Base-by-base conservation (phyloP, 2,329 filamentous ascomycete species). In the Penicillium oxalicum region DNA sequence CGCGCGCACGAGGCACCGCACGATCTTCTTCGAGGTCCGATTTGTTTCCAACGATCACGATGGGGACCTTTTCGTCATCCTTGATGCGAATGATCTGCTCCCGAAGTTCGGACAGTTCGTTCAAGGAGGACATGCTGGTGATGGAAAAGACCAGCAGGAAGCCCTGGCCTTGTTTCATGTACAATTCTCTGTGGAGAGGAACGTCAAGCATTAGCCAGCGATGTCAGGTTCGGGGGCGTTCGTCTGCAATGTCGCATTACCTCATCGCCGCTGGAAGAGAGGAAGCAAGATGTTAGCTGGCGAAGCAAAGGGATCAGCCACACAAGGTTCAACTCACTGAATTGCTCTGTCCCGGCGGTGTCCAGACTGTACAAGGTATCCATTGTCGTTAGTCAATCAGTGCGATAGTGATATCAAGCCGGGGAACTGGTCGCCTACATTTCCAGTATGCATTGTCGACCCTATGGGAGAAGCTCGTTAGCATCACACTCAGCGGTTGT, bases 71-170 rank as follows among this genome's bases (percentile, higher is more conserved):
- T 47, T 89, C 86, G 69, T 91, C 87, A 67, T 91, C 87, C 72
- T 95, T 95, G 71, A 94, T 91, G 51, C 88, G 87, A 52, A 90
- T 85, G 55, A 95, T 94, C 70, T 95, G 88, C 63, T 95, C 88
- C 44, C 88, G 85, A 37, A 95, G 77, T 59, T 87, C 85, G 58
- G 82, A 79, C 28, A 95, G 79, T 69, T 95, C 89, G 59, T 83
- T 80, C 36, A 95, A 77, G n/a, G 88, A 94, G 32, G 87, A 87
- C 52, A 80, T 77, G 53, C 88, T 93, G 13, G 88, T 91, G 64
- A 95, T 95, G 70, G 87, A 91, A 73, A 95, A 95, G 49, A 95
- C 90, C 34, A 95, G 79, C 47, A 95, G 80, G 67, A 95, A 95
- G 0, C 90, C 89, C 71, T 95, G 88, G 47, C 89, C 89, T 35